Percentiles rank a stretch among this genome's conserved stretches.
Evolutionary conservation across 306 rosid species (phyloP).

Genomic region (Macrotyloma uniflorum): DNA sequence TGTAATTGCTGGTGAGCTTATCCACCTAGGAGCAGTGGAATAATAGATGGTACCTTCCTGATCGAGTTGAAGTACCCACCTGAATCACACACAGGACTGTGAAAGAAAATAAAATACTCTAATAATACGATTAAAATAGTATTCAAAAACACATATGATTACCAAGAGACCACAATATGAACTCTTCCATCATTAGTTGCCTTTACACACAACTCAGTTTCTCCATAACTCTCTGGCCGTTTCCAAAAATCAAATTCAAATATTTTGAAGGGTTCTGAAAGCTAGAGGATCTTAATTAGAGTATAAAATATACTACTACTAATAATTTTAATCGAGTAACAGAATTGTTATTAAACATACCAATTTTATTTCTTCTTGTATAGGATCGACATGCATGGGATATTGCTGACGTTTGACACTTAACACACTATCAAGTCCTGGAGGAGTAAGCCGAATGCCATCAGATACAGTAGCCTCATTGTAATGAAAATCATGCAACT

Average conservation of each 20-base stretch:
- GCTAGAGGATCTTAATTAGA: constrained; percentile 73
- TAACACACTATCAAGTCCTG: constrained; percentile 52
- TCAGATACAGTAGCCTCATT: constrained; percentile 63
- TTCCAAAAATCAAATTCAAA: constrained; percentile 97
- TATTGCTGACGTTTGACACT: constrained; percentile 68
- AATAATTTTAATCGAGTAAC: constrained; percentile 32
- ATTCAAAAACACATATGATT: constrained; percentile 37
- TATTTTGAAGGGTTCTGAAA: constrained; percentile 97
- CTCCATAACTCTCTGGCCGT: constrained; percentile 89
- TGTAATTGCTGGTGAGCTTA: constrained; percentile 44
- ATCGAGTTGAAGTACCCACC: constrained; percentile 98
- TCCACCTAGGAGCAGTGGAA: constrained; percentile 94
- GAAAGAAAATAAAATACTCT: constrained; percentile 4
- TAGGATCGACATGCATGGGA: constrained; percentile 73
- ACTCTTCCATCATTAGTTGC: constrained; percentile 73
- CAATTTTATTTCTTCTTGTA: constrained; percentile 68
- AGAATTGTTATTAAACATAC: constrained; percentile 49
- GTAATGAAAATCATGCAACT: constrained; percentile 74
- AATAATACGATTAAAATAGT: neutral
- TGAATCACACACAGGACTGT: constrained; percentile 27
- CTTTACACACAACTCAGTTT: constrained; percentile 61
- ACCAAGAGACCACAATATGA: constrained; percentile 90
- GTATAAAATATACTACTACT: constrained; percentile 45
- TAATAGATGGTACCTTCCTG: constrained; percentile 77
- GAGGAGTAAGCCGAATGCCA: constrained; percentile 69